phyloP scores from a whole-genome alignment of 2,329 filamentous ascomycete species.

The Cladophialophora bantiana region DNA sequence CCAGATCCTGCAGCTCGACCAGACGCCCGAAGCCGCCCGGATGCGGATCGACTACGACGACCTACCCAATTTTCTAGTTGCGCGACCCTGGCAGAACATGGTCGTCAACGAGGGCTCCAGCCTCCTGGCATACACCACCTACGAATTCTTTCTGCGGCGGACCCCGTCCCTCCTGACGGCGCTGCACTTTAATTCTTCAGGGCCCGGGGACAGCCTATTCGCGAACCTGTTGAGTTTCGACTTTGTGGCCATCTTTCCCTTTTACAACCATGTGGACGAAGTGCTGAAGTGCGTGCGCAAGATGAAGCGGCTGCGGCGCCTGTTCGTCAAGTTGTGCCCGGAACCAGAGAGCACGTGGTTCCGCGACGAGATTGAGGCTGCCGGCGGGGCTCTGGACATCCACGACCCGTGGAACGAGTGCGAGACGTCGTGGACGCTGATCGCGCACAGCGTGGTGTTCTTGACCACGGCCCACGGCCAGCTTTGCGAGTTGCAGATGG shows the following conservation, averaged over 20 bases:
- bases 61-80: constrained; percentile 57
- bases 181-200: constrained; percentile 25
- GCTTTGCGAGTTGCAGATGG: constrained; percentile 33
- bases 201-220: constrained; percentile 50
- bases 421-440: constrained; percentile 57
- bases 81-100: constrained; percentile 70
- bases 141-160: constrained; percentile 72
- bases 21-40: constrained; percentile 28
- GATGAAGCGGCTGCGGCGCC: constrained; percentile 59
- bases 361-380: constrained; percentile 47
- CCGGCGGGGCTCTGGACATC: constrained; percentile 48
- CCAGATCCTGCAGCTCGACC: constrained; percentile 64
- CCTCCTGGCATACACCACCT: constrained; percentile 72
- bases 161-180: constrained; percentile 61
- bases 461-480: constrained; percentile 27
- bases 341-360: constrained; percentile 46
- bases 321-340: constrained; percentile 63
- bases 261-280: constrained; percentile 64
- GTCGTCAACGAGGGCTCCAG: constrained; percentile 78
- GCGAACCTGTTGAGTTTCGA: constrained; percentile 52
- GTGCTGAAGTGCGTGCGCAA: constrained; percentile 54
- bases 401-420: constrained; percentile 63
- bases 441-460: constrained; percentile 48
- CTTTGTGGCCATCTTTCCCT: constrained; percentile 73
- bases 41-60: constrained; percentile 35